phyloP scores from a whole-genome alignment of 768 basidiomycete species.

The Termitomyces sp. region DNA sequence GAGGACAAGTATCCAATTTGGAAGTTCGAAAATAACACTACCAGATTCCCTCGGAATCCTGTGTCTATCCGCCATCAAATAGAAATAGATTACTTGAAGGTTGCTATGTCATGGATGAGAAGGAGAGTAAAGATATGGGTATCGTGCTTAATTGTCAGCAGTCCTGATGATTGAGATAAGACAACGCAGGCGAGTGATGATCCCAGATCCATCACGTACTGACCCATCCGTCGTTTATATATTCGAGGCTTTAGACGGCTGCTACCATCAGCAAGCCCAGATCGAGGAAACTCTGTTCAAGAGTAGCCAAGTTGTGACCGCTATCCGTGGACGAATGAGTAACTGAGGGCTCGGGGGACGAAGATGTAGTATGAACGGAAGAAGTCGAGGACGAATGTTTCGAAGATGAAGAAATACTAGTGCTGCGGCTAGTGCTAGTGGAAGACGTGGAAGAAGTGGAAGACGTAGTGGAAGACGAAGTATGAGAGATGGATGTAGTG shows the following conservation, averaged over 20 bases:
- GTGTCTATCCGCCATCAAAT: background rate
- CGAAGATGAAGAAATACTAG: background rate
- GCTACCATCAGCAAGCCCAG: slow-evolving; percentile 7
- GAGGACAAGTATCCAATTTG: background rate
- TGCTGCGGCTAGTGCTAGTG: slow-evolving; percentile 3
- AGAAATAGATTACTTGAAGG: slow-evolving; percentile 2
- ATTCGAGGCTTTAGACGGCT: background rate
- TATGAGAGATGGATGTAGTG: background rate
- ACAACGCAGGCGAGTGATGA: background rate
- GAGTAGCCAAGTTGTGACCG: slow-evolving; percentile 4
- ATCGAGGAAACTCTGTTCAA: slow-evolving; percentile 8
- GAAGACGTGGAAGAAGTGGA: background rate
- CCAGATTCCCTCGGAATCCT: background rate
- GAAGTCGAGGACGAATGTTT: background rate
- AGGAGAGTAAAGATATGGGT: slow-evolving; percentile 4
- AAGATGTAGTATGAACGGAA: background rate
- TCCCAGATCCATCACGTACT: slow-evolving; percentile 7
- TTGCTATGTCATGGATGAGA: background rate
- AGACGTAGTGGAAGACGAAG: background rate
- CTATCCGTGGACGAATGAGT: background rate
- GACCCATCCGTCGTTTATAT: slow-evolving; percentile 2
- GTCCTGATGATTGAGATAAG: slow-evolving; percentile 6
- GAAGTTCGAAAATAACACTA: background rate
- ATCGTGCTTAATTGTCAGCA: slow-evolving; percentile 8
- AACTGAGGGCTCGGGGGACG: slow-evolving; percentile 1